Percentiles rank a stretch among this genome's conserved stretches.
These are phyloP conservation scores for Amanita subjunquillea DNA, from an alignment of 768 basidiomycete genomes.

Conservation along the genomic window DNA sequence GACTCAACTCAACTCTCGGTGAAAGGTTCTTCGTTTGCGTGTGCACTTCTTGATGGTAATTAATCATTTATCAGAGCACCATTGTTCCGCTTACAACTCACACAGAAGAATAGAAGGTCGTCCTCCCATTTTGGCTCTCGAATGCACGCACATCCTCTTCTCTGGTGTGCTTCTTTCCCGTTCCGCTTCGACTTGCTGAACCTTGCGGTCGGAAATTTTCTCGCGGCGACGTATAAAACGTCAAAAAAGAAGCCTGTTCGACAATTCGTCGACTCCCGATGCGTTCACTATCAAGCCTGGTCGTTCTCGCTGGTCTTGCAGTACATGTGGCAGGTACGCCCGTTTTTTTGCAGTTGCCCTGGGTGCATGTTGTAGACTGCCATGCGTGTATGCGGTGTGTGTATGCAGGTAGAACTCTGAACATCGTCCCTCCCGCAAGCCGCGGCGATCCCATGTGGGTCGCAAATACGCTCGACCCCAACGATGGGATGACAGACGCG, in stretches of 20 bases:
- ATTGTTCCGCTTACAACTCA: too few relatives aligned
- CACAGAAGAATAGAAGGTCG: too few relatives aligned
- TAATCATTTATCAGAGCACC: too few relatives aligned
- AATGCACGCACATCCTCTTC: too few relatives aligned
- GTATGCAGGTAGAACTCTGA: neutral
- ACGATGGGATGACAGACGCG: constrained; percentile 17
- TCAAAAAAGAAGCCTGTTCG: neutral
- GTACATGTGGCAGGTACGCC: neutral
- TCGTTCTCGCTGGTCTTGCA: neutral
- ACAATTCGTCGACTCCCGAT: neutral
- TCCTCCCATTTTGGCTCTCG: too few relatives aligned
- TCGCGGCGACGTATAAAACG: neutral
- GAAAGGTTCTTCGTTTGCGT: too few relatives aligned
- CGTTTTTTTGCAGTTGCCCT: neutral
- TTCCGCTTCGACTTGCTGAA: neutral
- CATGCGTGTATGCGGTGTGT: neutral
- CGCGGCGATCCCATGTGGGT: neutral
- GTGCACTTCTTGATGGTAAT: too few relatives aligned
- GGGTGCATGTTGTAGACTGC: neutral
- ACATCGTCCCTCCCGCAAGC: neutral
- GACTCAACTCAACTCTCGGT: too few relatives aligned
- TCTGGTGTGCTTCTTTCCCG: too few relatives aligned
- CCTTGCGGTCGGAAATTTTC: neutral
- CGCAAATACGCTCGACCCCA: neutral
- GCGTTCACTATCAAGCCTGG: neutral